These are phyloP conservation scores for Claviceps purpurea DNA, from an alignment of 2,329 filamentous ascomycete genomes.

Conservation along the genomic window DNA sequence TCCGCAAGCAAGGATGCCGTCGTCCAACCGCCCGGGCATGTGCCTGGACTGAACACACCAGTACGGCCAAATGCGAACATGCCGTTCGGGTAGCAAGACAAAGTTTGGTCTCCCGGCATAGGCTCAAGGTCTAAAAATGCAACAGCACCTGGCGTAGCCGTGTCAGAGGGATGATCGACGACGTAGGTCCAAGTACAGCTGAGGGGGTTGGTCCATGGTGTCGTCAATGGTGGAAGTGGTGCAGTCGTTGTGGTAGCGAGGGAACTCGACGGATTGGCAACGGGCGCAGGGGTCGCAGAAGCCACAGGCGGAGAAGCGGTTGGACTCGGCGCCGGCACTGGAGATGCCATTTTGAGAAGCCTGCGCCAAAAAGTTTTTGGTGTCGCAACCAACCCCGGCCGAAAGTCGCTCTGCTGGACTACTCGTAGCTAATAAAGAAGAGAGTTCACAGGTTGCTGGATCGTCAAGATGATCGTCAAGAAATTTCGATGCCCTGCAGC, in stretches of 20 bases:
- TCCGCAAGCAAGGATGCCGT: conserved; percentile 21
- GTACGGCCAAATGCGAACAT: conserved; percentile 25
- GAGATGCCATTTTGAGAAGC: conserved; percentile 3
- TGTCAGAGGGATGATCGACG: conserved; percentile 12
- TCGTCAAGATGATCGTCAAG: background rate
- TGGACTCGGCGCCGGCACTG: conserved; percentile 1
- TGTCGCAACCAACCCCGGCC: background rate
- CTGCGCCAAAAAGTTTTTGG: background rate
- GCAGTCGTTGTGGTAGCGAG: conserved; percentile 5
- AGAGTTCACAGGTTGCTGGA: background rate
- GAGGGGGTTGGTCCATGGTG: conserved; percentile 21
- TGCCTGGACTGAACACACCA: conserved; percentile 26
- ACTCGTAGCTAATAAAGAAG: background rate
- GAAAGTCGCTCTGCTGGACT: background rate
- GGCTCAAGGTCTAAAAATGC: conserved; percentile 26
- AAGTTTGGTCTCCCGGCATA: conserved; percentile 20
- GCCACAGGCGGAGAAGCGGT: conserved; percentile 6
- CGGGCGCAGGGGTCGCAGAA: conserved; percentile 1
- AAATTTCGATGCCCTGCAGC: background rate
- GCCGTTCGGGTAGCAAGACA: conserved; percentile 27
- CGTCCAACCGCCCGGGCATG: conserved; percentile 27
- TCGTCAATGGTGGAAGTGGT: conserved; percentile 23
- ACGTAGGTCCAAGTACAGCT: conserved; percentile 27
- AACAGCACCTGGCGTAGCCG: conserved; percentile 15
- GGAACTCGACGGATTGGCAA: background rate